phyloP scores from a whole-genome alignment of 805 yeast species.

The Lipomyces japonicus region DNA sequence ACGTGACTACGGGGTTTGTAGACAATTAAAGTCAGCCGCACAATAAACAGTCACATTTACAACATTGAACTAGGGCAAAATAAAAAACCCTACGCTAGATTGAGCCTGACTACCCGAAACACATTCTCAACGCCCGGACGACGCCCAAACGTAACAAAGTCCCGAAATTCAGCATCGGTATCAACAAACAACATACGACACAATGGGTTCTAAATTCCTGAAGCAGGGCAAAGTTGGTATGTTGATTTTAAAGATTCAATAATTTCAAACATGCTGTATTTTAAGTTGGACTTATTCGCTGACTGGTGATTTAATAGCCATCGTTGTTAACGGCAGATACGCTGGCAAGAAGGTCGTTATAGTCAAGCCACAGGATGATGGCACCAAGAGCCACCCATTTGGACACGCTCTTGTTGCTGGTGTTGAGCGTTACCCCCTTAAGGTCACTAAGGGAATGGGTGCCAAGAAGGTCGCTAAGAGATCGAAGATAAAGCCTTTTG shows the following conservation, averaged over 20 bases:
- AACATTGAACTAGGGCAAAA: too few species aligned
- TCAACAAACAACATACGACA: too few species aligned
- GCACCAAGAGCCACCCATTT: conserved; percentile 97
- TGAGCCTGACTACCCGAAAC: too few species aligned
- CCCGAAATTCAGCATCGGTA: too few species aligned
- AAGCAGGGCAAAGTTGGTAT: conserved; percentile 99
- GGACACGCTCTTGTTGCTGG: conserved; percentile 99
- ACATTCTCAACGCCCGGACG: too few species aligned
- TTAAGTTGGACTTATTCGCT: not conserved
- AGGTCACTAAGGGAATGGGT: conserved; percentile 92
- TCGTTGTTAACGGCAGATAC: conserved; percentile 99
- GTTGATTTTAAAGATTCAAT: conserved; percentile 40
- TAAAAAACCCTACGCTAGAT: too few species aligned
- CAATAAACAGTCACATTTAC: too few species aligned
- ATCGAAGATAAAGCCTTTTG: conserved; percentile 96
- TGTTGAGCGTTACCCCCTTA: conserved; percentile 96
- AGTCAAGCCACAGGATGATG: conserved; percentile 97
- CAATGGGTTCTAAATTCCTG: conserved; percentile 72
- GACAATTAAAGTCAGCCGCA: too few species aligned
- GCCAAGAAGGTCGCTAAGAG: conserved; percentile 96
- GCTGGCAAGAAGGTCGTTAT: conserved; percentile 99
- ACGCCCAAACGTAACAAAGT: too few species aligned
- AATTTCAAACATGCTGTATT: not conserved
- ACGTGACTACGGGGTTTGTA: too few species aligned
- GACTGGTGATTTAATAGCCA: conserved; percentile 53